phyloP scores from a whole-genome alignment of 106 monocot genomes.

The Iris macrosiphon region DNA sequence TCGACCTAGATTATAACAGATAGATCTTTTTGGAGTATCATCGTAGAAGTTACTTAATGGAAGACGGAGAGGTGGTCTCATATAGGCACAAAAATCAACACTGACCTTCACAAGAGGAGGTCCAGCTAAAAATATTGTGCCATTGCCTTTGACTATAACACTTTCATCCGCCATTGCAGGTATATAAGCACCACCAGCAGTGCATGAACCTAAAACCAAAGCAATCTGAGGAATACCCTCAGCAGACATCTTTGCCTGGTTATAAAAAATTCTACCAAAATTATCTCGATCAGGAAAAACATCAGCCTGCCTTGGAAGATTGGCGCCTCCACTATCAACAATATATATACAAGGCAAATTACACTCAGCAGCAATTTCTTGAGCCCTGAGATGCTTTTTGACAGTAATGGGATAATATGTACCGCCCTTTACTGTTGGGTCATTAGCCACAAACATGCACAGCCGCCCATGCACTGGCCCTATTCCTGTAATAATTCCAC shows the following conservation, averaged over 20 bases:
- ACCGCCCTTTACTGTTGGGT: conserved; percentile 95
- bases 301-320: conserved; percentile 94
- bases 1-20: conserved; percentile 32
- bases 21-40: conserved; percentile 12
- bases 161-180: conserved; percentile 99
- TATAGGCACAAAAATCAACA: conserved; percentile 1
- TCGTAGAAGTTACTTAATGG: conserved; percentile 3
- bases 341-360: conserved; percentile 91
- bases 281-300: conserved; percentile 98
- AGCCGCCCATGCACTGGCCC: conserved; percentile 80
- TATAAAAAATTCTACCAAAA: conserved; percentile 99
- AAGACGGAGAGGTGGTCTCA: not conserved
- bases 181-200: conserved; percentile 98
- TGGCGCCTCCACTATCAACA: conserved; percentile 97
- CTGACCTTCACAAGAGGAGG: conserved; percentile 98
- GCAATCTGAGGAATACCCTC: conserved; percentile 97
- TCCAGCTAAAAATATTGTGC: conserved; percentile 97
- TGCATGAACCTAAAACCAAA: conserved; percentile 92
- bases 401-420: conserved; percentile 98
- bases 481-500: conserved; percentile 93
- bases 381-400: conserved; percentile 95
- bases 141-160: conserved; percentile 97
- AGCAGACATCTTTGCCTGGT: conserved; percentile 95
- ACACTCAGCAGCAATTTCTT: conserved; percentile 91
- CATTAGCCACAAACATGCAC: conserved; percentile 98